phyloP scores from a whole-genome alignment of 1,284 basidiomycete species.

The Ustilago trichophora region DNA sequence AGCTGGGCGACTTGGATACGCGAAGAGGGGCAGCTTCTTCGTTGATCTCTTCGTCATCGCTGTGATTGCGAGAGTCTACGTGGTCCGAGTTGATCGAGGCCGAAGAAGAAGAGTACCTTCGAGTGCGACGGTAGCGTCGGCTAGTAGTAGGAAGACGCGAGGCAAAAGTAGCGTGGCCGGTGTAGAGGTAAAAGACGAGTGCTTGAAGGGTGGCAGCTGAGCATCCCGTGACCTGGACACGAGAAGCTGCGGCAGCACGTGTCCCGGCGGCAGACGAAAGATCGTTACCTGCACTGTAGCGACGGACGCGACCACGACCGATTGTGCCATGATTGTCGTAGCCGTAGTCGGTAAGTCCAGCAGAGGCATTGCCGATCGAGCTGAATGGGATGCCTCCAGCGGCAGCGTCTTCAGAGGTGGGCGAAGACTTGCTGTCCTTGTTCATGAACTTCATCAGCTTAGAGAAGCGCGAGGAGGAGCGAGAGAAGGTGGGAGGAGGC shows the following conservation, averaged over 20 bases:
- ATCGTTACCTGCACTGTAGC: slow-evolving; percentile 37
- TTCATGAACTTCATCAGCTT: slow-evolving; percentile 43
- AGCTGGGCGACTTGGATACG: slow-evolving; percentile 28
- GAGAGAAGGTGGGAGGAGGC: slow-evolving; percentile 17
- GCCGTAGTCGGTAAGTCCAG: slow-evolving; percentile 9
- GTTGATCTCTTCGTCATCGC: slow-evolving; percentile 7
- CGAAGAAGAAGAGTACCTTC: slow-evolving; percentile 9
- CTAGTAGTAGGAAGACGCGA: slow-evolving; percentile 18
- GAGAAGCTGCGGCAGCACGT: slow-evolving; percentile 11
- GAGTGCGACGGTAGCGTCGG: slow-evolving; percentile 20
- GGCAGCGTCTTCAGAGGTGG: slow-evolving; percentile 11
- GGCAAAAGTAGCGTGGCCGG: slow-evolving; percentile 48
- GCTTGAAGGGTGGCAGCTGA: slow-evolving; percentile 53
- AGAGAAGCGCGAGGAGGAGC: slow-evolving; percentile 35
- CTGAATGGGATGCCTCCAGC: slow-evolving; percentile 11
- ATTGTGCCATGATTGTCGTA: slow-evolving; percentile 5
- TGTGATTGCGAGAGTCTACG: slow-evolving; percentile 15
- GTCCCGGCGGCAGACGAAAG: slow-evolving; percentile 3
- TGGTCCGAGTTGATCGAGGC: slow-evolving; percentile 19
- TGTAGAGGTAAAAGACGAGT: slow-evolving; percentile 55
- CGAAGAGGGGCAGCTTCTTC: neutral
- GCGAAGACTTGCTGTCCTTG: slow-evolving; percentile 28
- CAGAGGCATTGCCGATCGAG: slow-evolving; percentile 7
- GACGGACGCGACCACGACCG: slow-evolving; percentile 18
- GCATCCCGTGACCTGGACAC: slow-evolving; percentile 38